Base-by-base conservation (phyloP, 2,329 filamentous ascomycete genomes). In the Albifimbria verrucaria region DNA sequence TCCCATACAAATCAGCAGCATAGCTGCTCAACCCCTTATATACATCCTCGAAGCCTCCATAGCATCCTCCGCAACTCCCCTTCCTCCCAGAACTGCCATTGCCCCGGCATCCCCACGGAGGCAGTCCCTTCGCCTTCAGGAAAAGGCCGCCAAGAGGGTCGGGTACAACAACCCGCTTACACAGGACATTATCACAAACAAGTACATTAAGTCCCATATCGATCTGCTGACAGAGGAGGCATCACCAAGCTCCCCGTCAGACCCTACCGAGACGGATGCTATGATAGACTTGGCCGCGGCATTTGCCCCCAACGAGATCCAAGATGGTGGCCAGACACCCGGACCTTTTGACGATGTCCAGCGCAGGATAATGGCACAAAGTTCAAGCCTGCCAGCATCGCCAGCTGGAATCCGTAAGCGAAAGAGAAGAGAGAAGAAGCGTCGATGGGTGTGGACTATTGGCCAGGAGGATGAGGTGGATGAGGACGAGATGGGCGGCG, bases 361-460 rank as follows among this genome's bases (percentile, higher is more conserved):
- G 42, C 72, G 82, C 12, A 73, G 80, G 26, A 79, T 85, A 77
- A 79, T 77, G 1, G 75, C 74, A 2, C 72, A 74, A 1, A 56
- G 72, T 2, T 73, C 70, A 2, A 39, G 18, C 11, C 32, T 39
- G 4, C 74, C 77, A 0, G 69, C 71, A 1, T 76, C 69, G 2
- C 59, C 68, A 4, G 72, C 69, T 1, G 77, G 77, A 2, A 71
- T 80, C 47, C 74, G 77, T n/a, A 85, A 83, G 64, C 72, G 77
- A 10, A 82, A 77, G 55, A 65, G 71, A 26, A 74, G 73, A 62
- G 83, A 86, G 58, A 86, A 83, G 75, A 85, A 81, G 67, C 73
- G 83, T 12, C 78, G 78, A 43, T 87, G 83, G 84, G 80, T 84
- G 32, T 87, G 84, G 84, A 87, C 84, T 2, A 85, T 87, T 44